Evolutionary conservation across 2,329 filamentous ascomycete species (phyloP).

Genomic region (Septoria petroselini): DNA sequence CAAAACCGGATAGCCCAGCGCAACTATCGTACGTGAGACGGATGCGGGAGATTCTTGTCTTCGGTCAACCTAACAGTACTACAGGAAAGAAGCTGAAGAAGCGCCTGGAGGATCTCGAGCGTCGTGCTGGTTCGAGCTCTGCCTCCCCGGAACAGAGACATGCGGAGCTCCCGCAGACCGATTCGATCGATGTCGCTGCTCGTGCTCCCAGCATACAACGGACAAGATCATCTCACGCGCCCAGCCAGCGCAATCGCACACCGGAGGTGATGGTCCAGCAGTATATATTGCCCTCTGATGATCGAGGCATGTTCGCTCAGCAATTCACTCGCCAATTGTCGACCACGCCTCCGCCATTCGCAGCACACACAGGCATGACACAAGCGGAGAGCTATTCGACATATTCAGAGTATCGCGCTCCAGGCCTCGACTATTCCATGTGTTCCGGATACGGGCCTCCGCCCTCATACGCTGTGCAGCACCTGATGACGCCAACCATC

Average conservation of each 20-base stretch:
- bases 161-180: slow-evolving; percentile 49
- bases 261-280: slow-evolving; percentile 33
- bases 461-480: slow-evolving; percentile 37
- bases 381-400: slow-evolving; percentile 56
- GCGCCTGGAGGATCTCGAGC: slow-evolving; percentile 79
- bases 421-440: slow-evolving; percentile 44
- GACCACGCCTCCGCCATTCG: slow-evolving; percentile 67
- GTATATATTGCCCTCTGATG: slow-evolving; percentile 49
- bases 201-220: slow-evolving; percentile 13
- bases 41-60: background rate
- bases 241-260: slow-evolving; percentile 26
- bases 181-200: slow-evolving; percentile 6
- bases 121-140: slow-evolving; percentile 64
- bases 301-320: slow-evolving; percentile 61
- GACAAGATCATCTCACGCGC: slow-evolving; percentile 32
- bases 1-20: slow-evolving; percentile 97
- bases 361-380: slow-evolving; percentile 62
- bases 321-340: slow-evolving; percentile 68
- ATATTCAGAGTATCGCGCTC: slow-evolving; percentile 26
- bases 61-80: slow-evolving; percentile 26
- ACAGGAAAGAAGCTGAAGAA: slow-evolving; percentile 90
- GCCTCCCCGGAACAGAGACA: slow-evolving; percentile 59
- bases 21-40: slow-evolving; percentile 69
- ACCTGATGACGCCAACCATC: slow-evolving; percentile 50
- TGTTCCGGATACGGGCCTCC: slow-evolving; percentile 57